Evolutionary conservation across 495 filamentous ascomycete genomes (phyloP), one percentile per base, ranked within the genome.

Genomic region (Lichenothelia convexa): DNA sequence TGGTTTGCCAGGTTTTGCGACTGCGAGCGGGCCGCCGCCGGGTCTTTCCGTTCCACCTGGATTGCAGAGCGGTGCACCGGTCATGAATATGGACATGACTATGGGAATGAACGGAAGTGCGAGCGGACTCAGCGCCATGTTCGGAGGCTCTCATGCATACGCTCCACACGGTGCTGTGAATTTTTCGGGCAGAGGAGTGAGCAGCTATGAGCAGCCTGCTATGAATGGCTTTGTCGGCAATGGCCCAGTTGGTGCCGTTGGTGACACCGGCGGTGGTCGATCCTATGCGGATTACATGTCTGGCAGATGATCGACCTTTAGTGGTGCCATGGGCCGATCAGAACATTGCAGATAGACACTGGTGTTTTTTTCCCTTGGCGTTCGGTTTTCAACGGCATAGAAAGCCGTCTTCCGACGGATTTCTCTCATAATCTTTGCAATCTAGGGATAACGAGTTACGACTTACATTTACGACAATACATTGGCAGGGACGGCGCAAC

Each of bases 211-310:
- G 8, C 26, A 32, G 30, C 4, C 29, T 9, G 17, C 19, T 3
- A 21, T 21, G 16, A 18, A 24, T 5, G 27, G 37, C n/a, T 21
- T 21, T 21, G 37, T 24, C 12, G 31, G 27, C 8, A 39, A 18
- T 12, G 26, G 19, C 18, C 20, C 29, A 6, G 37, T 20, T 3
- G 37, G 37, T 5, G 26, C 18, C 9, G 29, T 19, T 11, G 32
- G 22, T 13, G 31, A 22, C 15, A 17, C 18, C 11, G 23, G 32
- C 27, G 37, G 37, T 18, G 37, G 15, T 12, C 22, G 35, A 4
- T 29, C 9, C 31, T 33, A 38, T 30, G 27, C 27, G 4, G 37
- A 39, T 15, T 39, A 39, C 19, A 39, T 39, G 37, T 32, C 33
- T 27, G 37, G 37, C 21, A 33, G 31, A 33, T 33, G 31, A 33